Evolutionary conservation across 306 rosid species (phyloP), one percentile per base, ranked within the genome.

Genomic region (Lagenaria siceraria): DNA sequence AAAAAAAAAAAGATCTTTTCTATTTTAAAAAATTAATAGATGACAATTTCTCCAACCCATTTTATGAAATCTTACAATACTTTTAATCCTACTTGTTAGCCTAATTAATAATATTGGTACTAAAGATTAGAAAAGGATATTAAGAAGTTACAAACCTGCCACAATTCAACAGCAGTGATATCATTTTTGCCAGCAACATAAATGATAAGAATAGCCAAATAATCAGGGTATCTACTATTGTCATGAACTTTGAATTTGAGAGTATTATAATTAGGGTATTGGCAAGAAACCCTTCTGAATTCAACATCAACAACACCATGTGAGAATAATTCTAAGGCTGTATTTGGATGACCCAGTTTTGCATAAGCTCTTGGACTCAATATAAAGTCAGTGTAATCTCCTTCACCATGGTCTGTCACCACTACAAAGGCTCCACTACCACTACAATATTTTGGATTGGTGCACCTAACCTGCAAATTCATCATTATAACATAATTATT

Each of bases 361-460:
- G 68, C 61, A 40, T 71, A 88, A 31, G 89, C 87, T 7, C 81
- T 78, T 22, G 83, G 76, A 86, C 81, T 85, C 53, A 88, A 80
- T 74, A 88, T 85, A 79, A 88, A 88, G 76, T 88, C 91, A 22
- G 91, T 88, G 40, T 22, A 75, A 84, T 88, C 86, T 49, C 87
- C 91, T 79, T 80, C 89, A 38, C 89, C 91, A 51, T 88, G 60
- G 82, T 88, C 91, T 0, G 89, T 88, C 82, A 83, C 89, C 82
- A 84, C 89, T 19, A 79, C 49, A 49, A 54, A 55, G 22, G 74
- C 86, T 72, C 91, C 91, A 33, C 79, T 82, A 0, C 54, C 80
- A 64, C 70, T 78, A 73, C 91, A 88, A 46, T 78, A 64, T 46
- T 63, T 77, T 70, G 83, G 82, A 27, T 58, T 70, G n/a, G 3